These are phyloP conservation scores for Pyrenula massariospora DNA, from an alignment of 495 filamentous ascomycete genomes.

Conservation along the genomic window DNA sequence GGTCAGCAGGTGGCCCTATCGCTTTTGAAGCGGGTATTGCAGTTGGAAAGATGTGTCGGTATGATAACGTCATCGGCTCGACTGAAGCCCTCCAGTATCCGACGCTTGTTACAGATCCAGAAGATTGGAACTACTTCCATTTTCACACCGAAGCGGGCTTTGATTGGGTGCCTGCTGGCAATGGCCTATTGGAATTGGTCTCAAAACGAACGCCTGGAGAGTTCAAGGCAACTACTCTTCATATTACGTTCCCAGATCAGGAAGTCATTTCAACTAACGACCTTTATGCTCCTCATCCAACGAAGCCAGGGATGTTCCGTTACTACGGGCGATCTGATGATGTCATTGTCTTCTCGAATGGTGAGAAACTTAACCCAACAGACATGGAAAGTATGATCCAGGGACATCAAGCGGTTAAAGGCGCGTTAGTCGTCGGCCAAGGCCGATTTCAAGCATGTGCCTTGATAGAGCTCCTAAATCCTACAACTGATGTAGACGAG, in stretches of 20 bases:
- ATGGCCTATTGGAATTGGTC: conserved; percentile 20
- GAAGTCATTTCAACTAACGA: conserved; percentile 43
- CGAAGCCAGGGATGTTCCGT: conserved; percentile 29
- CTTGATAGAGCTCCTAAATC: conserved; percentile 35
- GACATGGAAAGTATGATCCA: conserved; percentile 33
- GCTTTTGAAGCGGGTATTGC: conserved; percentile 8
- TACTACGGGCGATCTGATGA: conserved; percentile 44
- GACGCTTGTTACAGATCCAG: conserved; percentile 17
- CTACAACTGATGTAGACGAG: conserved; percentile 20
- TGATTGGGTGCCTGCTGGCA: conserved; percentile 18
- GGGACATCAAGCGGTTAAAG: conserved; percentile 28
- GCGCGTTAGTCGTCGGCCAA: conserved; percentile 39
- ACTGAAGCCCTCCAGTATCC: conserved; percentile 25
- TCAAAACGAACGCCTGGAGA: conserved; percentile 2
- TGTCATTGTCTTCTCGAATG: conserved; percentile 47
- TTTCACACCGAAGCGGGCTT: conserved; percentile 29
- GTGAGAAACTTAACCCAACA: conserved; percentile 49
- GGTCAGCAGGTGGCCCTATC: conserved; percentile 9
- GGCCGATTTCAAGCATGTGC: conserved; percentile 27
- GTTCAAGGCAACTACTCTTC: conserved; percentile 1
- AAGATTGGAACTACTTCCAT: conserved; percentile 35
- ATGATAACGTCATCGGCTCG: conserved; percentile 9
- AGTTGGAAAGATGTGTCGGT: conserved; percentile 7
- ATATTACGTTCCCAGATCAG: conserved; percentile 39
- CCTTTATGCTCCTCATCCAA: conserved; percentile 38